Evolutionary conservation across 2,329 filamentous ascomycete species (phyloP).

Genomic region (Fusarium coffeatum): DNA sequence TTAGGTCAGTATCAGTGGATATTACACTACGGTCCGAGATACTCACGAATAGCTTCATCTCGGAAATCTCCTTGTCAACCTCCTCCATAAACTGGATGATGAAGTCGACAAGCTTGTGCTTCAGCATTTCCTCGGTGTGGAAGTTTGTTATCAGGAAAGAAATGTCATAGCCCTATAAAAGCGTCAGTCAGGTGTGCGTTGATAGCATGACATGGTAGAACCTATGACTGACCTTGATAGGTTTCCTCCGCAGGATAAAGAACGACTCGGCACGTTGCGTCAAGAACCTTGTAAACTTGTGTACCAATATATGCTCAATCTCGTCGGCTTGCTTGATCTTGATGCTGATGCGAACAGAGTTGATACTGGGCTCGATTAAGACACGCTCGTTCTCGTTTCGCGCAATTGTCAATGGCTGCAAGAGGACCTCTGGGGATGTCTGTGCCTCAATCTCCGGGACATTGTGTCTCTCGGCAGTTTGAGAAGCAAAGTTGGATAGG

Average conservation of each 20-base stretch:
- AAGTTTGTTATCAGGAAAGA: slow-evolving; percentile 99
- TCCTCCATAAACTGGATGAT: slow-evolving; percentile 99
- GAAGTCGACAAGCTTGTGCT: slow-evolving; percentile 99
- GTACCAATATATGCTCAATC: slow-evolving; percentile 96
- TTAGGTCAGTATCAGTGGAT: slow-evolving; percentile 28
- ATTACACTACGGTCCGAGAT: neutral
- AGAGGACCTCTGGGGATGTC: slow-evolving; percentile 90
- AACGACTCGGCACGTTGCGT: slow-evolving; percentile 86
- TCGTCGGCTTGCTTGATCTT: slow-evolving; percentile 99
- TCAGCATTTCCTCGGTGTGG: slow-evolving; percentile 98
- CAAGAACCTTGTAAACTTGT: slow-evolving; percentile 98
- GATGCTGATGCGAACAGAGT: slow-evolving; percentile 96
- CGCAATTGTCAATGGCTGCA: slow-evolving; percentile 90
- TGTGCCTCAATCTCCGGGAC: slow-evolving; percentile 96
- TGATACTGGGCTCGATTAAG: slow-evolving; percentile 94
- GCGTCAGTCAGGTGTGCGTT: slow-evolving; percentile 34
- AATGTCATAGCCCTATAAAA: slow-evolving; percentile 88
- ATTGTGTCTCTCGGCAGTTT: slow-evolving; percentile 96
- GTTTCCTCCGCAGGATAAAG: slow-evolving; percentile 94
- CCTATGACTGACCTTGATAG: slow-evolving; percentile 78
- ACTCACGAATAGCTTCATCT: slow-evolving; percentile 99
- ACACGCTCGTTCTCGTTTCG: slow-evolving; percentile 98
- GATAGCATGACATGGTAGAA: neutral
- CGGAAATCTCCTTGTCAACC: slow-evolving; percentile 99
- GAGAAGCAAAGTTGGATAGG: slow-evolving; percentile 92